Evolutionary conservation across 1,139 yeast species (phyloP).

Genomic region (Ogataea hybrid): DNA sequence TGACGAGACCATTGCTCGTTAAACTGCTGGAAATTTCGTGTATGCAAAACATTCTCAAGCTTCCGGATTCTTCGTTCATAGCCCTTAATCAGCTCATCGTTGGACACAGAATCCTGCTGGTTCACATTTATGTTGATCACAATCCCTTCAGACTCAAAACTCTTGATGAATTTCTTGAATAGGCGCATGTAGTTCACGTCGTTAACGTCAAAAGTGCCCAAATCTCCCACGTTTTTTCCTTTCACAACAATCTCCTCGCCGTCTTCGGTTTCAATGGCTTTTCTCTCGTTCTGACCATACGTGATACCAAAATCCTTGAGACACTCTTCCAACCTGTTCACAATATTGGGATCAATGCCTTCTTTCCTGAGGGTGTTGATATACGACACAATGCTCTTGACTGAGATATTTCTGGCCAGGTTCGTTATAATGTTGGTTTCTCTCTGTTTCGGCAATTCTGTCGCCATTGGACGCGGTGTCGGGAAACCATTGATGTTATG

Average conservation of each 20-base stretch:
- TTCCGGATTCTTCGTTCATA: constrained; percentile 59
- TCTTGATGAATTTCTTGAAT: constrained; percentile 31
- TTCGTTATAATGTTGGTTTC: constrained; percentile 10
- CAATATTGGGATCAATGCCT: constrained; percentile 34
- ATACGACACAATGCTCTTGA: constrained; percentile 34
- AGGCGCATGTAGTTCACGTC: constrained; percentile 29
- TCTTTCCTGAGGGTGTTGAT: constrained; percentile 33
- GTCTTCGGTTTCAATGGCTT: constrained; percentile 12
- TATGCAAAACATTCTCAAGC: constrained; percentile 65
- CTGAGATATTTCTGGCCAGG: constrained; percentile 20
- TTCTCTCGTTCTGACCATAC: background rate
- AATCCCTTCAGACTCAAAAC: constrained; percentile 34
- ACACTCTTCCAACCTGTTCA: constrained; percentile 44
- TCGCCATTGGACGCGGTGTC: constrained; percentile 8
- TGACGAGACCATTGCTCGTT: constrained; percentile 33
- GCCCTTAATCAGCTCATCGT: constrained; percentile 45
- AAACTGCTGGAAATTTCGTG: constrained; percentile 57
- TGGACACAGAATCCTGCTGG: constrained; percentile 11
- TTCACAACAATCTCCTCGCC: constrained; percentile 25
- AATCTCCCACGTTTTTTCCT: constrained; percentile 25
- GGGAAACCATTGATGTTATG: constrained; percentile 30
- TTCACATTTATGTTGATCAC: constrained; percentile 19
- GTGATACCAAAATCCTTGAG: constrained; percentile 41
- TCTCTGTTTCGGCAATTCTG: constrained; percentile 7
- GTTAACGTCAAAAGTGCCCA: constrained; percentile 29